Conservation (phyloP, 2,329 filamentous ascomycete species). For the Fusarium zealandicum region DNA sequence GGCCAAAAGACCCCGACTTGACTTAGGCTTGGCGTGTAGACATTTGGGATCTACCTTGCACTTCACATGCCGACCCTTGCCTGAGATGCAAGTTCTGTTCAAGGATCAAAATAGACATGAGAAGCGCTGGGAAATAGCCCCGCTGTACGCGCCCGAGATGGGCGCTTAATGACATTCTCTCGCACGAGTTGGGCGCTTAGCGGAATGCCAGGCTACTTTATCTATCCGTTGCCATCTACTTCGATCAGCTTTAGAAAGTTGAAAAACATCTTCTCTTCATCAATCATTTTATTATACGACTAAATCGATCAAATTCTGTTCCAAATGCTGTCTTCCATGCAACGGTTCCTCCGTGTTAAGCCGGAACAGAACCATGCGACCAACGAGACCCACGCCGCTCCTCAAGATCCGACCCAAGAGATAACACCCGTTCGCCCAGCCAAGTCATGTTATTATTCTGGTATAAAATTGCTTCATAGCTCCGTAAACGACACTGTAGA, state of each 20-base stretch:
- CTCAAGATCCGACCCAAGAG: not conserved
- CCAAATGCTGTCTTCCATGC: constrained; percentile 7
- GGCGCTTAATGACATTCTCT: constrained; percentile 2
- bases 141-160: not conserved
- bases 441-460: constrained; percentile 5
- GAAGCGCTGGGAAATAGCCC: not conserved
- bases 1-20: no score
- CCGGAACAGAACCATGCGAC: not conserved
- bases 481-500: not conserved
- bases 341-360: constrained; percentile 8
- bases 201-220: not conserved
- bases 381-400: not conserved
- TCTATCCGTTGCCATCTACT: not conserved
- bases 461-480: not conserved
- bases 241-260: not conserved
- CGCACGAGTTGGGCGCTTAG: constrained; percentile 12
- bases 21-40: no score
- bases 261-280: not conserved
- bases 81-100: not conserved
- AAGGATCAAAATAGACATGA: not conserved
- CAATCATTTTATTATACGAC: not conserved
- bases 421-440: not conserved
- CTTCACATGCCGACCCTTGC: no score
- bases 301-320: not conserved
- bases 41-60: no score